Conservation (phyloP, 306 rosid genomes). For the Vigna hirtella region DNA sequence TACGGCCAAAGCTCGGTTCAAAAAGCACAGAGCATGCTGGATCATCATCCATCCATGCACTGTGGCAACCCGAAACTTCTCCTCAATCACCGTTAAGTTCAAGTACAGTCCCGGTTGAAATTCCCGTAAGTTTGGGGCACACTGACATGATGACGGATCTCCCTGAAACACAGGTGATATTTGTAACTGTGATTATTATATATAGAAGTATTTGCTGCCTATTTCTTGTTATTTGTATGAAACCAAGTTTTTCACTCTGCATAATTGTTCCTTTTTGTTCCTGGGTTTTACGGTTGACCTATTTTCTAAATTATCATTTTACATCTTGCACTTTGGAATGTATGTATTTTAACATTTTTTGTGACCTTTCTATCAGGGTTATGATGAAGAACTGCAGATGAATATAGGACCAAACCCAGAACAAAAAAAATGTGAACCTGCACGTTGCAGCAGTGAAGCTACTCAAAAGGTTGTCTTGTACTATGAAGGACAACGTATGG, state of each 20-base stretch:
- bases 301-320: background rate
- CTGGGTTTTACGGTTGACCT: too few species aligned
- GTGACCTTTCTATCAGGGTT: slow-evolving; percentile 51
- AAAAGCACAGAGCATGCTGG: slow-evolving; percentile 39
- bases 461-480: slow-evolving; percentile 68
- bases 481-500: slow-evolving; percentile 76
- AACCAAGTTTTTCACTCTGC: background rate
- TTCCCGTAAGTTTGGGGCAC: slow-evolving; percentile 42
- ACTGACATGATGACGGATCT: slow-evolving; percentile 56
- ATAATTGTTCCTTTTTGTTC: too few species aligned
- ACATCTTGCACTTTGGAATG: background rate
- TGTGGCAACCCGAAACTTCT: slow-evolving; percentile 56
- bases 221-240: slow-evolving; percentile 29
- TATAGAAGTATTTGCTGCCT: background rate
- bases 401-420: slow-evolving; percentile 52
- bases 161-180: slow-evolving; percentile 63
- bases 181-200: slow-evolving; percentile 29
- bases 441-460: slow-evolving; percentile 58
- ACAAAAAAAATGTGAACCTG: slow-evolving; percentile 48
- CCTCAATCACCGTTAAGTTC: slow-evolving; percentile 54
- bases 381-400: slow-evolving; percentile 56
- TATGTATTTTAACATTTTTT: slow-evolving; percentile 25
- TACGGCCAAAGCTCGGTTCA: slow-evolving; percentile 73
- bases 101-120: slow-evolving; percentile 54
- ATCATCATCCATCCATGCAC: slow-evolving; percentile 49